phyloP scores from a whole-genome alignment of 257 asterid genomes.

The Primulina huaijiensis region DNA sequence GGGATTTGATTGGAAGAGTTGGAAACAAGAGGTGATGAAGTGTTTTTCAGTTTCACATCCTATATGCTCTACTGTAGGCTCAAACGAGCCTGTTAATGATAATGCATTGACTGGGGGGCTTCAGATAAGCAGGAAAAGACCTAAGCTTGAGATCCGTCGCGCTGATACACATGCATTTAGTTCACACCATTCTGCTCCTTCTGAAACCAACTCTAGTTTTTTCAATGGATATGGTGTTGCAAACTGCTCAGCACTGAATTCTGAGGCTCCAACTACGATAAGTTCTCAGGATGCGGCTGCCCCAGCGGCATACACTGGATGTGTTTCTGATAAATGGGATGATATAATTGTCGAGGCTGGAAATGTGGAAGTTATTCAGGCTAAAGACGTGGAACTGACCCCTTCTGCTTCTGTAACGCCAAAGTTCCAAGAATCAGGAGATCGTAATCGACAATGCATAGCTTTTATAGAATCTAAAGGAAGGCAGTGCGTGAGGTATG shows the following conservation, averaged over 20 bases:
- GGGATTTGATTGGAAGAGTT: slow-evolving; percentile 73
- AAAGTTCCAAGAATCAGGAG: slow-evolving; percentile 47
- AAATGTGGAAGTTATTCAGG: slow-evolving; percentile 42
- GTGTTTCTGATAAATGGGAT: slow-evolving; percentile 58
- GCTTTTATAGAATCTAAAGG: slow-evolving; percentile 93
- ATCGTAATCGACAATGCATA: slow-evolving; percentile 67
- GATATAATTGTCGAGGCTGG: slow-evolving; percentile 62
- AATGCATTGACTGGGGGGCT: slow-evolving; percentile 42
- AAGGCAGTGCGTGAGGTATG: slow-evolving; percentile 94
- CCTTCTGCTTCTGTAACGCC: slow-evolving; percentile 40
- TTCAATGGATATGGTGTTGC: slow-evolving; percentile 41
- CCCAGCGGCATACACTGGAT: slow-evolving; percentile 38
- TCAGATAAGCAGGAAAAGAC: slow-evolving; percentile 75
- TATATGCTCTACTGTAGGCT: slow-evolving; percentile 34
- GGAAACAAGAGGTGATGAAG: slow-evolving; percentile 92
- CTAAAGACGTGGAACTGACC: slow-evolving; percentile 44
- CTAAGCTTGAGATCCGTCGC: slow-evolving; percentile 98
- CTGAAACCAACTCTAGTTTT: slow-evolving; percentile 47
- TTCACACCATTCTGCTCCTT: slow-evolving; percentile 50
- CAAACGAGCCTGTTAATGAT: slow-evolving; percentile 46
- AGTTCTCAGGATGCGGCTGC: slow-evolving; percentile 33
- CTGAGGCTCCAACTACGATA: slow-evolving; percentile 41
- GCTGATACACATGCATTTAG: slow-evolving; percentile 69
- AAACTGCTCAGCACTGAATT: slow-evolving; percentile 37
- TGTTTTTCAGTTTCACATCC: slow-evolving; percentile 80